These are phyloP conservation scores for Lepidium aucheri DNA, from an alignment of 345 rosid genomes.

Conservation along the genomic window DNA sequence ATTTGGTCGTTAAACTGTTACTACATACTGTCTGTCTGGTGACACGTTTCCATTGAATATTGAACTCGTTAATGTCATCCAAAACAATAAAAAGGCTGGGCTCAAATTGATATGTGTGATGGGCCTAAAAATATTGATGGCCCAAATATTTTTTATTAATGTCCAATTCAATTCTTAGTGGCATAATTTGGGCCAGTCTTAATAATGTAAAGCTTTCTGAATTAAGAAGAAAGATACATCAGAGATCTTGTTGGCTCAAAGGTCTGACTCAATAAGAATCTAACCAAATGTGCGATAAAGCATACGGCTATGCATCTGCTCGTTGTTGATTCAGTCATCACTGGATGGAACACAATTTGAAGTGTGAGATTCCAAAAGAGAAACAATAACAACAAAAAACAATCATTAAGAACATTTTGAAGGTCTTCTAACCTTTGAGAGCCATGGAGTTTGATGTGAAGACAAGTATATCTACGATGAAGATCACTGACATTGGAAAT, in stretches of 20 bases:
- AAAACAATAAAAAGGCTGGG: no score
- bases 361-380: conserved; percentile 1
- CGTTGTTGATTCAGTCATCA: conserved; percentile 45
- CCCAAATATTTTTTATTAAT: no score
- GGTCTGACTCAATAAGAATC: conserved; percentile 30
- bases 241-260: conserved; percentile 11
- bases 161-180: neutral
- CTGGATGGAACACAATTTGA: conserved; percentile 30
- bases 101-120: no score
- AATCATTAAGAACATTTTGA: neutral
- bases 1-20: no score
- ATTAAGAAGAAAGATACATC: neutral
- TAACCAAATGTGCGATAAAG: conserved; percentile 52
- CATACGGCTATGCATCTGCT: conserved; percentile 49
- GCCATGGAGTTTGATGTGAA: conserved; percentile 72
- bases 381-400: neutral
- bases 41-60: no score
- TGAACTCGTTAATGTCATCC: no score
- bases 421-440: conserved; percentile 59
- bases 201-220: neutral
- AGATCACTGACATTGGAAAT: conserved; percentile 67
- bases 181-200: neutral
- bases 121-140: no score
- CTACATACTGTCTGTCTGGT: no score
- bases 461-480: conserved; percentile 63